Percentiles rank a stretch among this genome's conserved stretches.
Evolutionary conservation across 768 basidiomycete species (phyloP).

Genomic region (Calocybe cyanea): DNA sequence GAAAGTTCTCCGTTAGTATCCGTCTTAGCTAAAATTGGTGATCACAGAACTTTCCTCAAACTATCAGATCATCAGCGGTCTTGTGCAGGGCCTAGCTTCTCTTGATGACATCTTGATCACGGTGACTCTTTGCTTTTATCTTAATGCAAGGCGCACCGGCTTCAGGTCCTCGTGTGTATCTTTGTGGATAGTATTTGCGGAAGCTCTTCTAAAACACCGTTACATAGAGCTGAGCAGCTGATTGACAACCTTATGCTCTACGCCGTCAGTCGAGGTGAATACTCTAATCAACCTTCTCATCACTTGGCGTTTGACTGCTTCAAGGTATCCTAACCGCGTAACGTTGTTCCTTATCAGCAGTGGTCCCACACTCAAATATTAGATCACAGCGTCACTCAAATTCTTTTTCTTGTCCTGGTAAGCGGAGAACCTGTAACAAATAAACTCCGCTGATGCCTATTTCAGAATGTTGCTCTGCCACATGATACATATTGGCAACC

Average conservation of each 20-base stretch:
- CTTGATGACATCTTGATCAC: conserved; percentile 8
- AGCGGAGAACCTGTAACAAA: not conserved
- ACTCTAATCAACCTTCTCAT: not conserved
- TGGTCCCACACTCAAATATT: not conserved
- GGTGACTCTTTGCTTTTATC: conserved; percentile 3
- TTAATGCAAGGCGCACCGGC: not conserved
- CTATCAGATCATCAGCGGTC: conserved; percentile 4
- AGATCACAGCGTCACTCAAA: conserved; percentile 3
- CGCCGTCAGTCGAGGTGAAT: conserved; percentile 7
- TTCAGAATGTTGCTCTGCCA: conserved; percentile 8
- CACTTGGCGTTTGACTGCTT: too few species aligned
- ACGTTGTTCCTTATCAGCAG: not conserved
- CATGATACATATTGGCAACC: conserved; percentile 11
- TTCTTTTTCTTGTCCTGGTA: conserved; percentile 8
- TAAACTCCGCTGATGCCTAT: not conserved
- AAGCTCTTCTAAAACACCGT: too few species aligned
- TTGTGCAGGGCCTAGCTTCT: conserved; percentile 9
- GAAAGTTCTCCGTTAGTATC: conserved; percentile 4
- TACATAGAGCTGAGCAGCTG: not conserved
- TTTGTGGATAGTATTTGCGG: too few species aligned
- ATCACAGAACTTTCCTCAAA: too few species aligned
- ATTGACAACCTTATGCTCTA: conserved; percentile 8
- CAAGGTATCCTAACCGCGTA: conserved; percentile 8
- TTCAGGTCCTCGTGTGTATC: not conserved
- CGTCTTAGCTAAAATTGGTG: too few species aligned